Percentiles rank a stretch among this genome's conserved stretches.
Evolutionary conservation across 495 filamentous ascomycete species (phyloP).

Genomic region (Parmelia sp.): DNA sequence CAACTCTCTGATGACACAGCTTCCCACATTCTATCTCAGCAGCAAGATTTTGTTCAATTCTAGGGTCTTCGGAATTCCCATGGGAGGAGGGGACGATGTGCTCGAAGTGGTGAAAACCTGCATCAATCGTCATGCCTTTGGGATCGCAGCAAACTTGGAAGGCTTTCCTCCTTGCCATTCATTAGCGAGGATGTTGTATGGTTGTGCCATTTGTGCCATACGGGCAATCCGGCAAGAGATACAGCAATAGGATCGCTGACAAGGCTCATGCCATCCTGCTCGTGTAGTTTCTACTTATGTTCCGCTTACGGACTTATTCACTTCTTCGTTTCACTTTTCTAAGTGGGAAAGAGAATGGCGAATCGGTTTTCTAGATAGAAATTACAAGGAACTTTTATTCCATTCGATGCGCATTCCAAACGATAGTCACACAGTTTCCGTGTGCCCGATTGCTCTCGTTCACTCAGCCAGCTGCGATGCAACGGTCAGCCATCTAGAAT

Average conservation of each 20-base stretch:
- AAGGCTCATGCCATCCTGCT: neutral
- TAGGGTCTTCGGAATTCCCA: slow-evolving; percentile 25
- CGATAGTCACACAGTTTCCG: neutral
- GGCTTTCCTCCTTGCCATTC: neutral
- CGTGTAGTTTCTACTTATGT: neutral
- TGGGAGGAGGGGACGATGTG: neutral
- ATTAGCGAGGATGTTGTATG: neutral
- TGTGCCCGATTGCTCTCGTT: neutral
- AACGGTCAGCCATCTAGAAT: neutral
- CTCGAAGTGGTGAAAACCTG: neutral
- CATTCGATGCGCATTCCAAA: neutral
- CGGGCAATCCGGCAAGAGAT: neutral
- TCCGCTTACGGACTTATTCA: neutral
- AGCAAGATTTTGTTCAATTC: slow-evolving; percentile 64
- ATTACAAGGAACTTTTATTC: neutral
- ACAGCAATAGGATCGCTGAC: neutral
- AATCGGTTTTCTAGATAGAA: neutral
- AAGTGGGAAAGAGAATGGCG: neutral
- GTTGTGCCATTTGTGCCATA: neutral
- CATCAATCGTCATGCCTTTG: neutral
- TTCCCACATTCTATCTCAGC: slow-evolving; percentile 51
- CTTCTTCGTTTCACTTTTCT: neutral
- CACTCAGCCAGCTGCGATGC: neutral
- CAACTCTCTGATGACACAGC: slow-evolving; percentile 42
- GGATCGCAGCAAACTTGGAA: neutral